A percentile compares a stretch with the other conserved stretches of the same genome.
phyloP scores from a whole-genome alignment of 1,139 yeast genomes.

The Geotrichum candidum region DNA sequence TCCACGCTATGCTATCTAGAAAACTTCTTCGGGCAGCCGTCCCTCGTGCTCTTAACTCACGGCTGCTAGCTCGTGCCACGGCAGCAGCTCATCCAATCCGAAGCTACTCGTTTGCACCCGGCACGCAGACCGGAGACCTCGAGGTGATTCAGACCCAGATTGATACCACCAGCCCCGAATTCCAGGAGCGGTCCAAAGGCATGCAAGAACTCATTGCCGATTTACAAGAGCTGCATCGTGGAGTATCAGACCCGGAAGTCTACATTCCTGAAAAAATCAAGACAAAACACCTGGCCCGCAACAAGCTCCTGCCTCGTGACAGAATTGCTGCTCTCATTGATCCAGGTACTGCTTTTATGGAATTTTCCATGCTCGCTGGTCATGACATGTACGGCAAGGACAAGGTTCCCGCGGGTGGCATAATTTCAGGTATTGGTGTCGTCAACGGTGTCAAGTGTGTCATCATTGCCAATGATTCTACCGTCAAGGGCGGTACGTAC shows the following conservation, averaged over 20 bases:
- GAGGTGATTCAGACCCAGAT: slow-evolving; percentile 27
- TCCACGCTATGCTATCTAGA: slow-evolving; percentile 1
- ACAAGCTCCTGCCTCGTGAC: slow-evolving; percentile 34
- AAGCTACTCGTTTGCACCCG: slow-evolving; percentile 20
- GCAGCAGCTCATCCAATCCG: slow-evolving; percentile 1
- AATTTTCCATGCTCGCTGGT: slow-evolving; percentile 33
- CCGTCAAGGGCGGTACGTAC: slow-evolving; percentile 37
- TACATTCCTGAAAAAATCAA: slow-evolving; percentile 31
- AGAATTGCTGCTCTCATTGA: slow-evolving; percentile 32
- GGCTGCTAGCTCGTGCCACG: not conserved
- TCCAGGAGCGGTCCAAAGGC: slow-evolving; percentile 24
- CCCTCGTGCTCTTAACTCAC: not conserved
- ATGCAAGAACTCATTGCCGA: slow-evolving; percentile 24
- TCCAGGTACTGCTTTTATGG: slow-evolving; percentile 34
- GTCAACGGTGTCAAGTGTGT: slow-evolving; percentile 33
- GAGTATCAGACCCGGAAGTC: slow-evolving; percentile 23
- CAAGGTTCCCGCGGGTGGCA: slow-evolving; percentile 35
- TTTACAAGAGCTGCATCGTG: slow-evolving; percentile 23
- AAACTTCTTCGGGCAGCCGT: not conserved
- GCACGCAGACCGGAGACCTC: slow-evolving; percentile 16
- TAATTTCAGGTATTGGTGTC: slow-evolving; percentile 35
- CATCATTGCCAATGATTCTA: slow-evolving; percentile 35
- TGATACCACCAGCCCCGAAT: slow-evolving; percentile 29
- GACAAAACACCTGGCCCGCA: slow-evolving; percentile 37
- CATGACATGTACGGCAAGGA: slow-evolving; percentile 32